Evolutionary conservation across 305 asterid genomes (phyloP).

Genomic region (Salvia sclarea): DNA sequence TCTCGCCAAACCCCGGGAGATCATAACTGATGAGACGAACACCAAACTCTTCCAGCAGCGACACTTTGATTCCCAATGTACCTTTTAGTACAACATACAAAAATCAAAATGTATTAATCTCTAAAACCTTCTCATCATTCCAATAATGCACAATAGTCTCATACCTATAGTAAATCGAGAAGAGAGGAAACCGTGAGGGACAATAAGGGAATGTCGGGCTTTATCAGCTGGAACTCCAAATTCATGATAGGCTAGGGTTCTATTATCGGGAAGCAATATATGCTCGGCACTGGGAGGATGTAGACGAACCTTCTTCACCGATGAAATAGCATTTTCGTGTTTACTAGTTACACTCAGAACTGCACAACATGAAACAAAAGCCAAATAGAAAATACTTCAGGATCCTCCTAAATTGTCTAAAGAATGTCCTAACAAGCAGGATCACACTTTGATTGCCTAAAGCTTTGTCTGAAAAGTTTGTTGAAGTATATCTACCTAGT

Average conservation of each 20-base stretch:
- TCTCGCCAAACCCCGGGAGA: constrained; percentile 95
- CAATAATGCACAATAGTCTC: neutral
- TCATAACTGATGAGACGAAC: constrained; percentile 75
- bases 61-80: constrained; percentile 54
- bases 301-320: constrained; percentile 50
- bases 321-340: constrained; percentile 34
- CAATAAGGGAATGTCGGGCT: constrained; percentile 60
- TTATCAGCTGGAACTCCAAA: constrained; percentile 65
- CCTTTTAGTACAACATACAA: constrained; percentile 38
- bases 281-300: constrained; percentile 77
- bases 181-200: constrained; percentile 71
- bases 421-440: neutral
- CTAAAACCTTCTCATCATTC: neutral
- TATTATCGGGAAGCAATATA: constrained; percentile 69
- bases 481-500: neutral
- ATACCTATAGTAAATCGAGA: constrained; percentile 80
- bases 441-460: neutral
- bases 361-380: constrained; percentile 38
- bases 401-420: neutral
- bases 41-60: constrained; percentile 78
- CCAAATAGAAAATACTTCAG: constrained; percentile 9
- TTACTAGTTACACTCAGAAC: constrained; percentile 52
- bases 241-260: constrained; percentile 74
- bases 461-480: neutral
- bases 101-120: neutral